Percentiles rank a stretch among this genome's conserved stretches.
Evolutionary conservation across 306 rosid genomes (phyloP).

Genomic region (Macrotyloma uniflorum): DNA sequence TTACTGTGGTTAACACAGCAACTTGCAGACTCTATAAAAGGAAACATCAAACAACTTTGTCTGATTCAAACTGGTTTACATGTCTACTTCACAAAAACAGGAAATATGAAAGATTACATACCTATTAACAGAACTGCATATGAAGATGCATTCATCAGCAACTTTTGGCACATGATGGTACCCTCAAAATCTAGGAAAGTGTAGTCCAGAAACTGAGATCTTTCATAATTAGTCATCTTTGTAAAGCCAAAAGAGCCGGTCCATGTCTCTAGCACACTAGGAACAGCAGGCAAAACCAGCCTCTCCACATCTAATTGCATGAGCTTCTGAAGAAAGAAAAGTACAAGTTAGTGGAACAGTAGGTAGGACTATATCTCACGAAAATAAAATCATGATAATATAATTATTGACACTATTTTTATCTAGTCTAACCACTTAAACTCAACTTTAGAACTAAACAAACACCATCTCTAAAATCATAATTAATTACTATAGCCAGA

Average conservation of each 20-base stretch:
- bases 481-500: constrained; percentile 1
- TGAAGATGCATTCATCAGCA: constrained; percentile 48
- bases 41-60: constrained; percentile 5
- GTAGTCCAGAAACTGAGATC: constrained; percentile 64
- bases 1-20: constrained; percentile 29
- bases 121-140: constrained; percentile 43
- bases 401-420: not conserved
- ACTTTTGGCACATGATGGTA: constrained; percentile 84
- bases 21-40: constrained; percentile 46
- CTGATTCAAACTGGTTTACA: constrained; percentile 1
- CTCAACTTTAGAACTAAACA: not conserved
- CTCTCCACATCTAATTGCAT: constrained; percentile 76
- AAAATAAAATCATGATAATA: not conserved
- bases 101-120: constrained; percentile 31
- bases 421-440: not conserved
- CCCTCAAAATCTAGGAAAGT: constrained; percentile 80
- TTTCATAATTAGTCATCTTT: constrained; percentile 63
- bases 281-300: constrained; percentile 83
- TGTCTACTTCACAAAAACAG: not conserved
- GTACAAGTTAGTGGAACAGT: not conserved
- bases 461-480: constrained; percentile 11
- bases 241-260: constrained; percentile 73
- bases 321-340: constrained; percentile 60
- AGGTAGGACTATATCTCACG: not conserved
- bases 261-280: constrained; percentile 79